Conservation (phyloP, 768 basidiomycete species). For the Tricholoma furcatifolium region DNA sequence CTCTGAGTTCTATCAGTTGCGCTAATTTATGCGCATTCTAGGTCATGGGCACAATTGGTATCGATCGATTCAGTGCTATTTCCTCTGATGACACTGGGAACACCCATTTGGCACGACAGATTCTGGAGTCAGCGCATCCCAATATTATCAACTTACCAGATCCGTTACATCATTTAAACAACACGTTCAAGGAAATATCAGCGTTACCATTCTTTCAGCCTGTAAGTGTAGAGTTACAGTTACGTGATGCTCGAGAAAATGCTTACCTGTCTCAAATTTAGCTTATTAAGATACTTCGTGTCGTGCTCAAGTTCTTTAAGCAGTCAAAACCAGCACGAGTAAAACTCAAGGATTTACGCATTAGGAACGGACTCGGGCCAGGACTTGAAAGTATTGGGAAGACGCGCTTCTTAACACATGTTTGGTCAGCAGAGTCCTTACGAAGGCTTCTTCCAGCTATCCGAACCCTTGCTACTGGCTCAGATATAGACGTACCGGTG, state of each 20-base stretch:
- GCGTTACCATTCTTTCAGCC: slow-evolving; percentile 15
- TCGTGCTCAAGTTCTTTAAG: slow-evolving; percentile 20
- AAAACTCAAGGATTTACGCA: slow-evolving; percentile 2
- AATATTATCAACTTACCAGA: slow-evolving; percentile 13
- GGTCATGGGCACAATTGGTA: slow-evolving; percentile 18
- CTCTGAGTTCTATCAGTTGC: too few relatives aligned
- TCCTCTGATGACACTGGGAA: slow-evolving; percentile 4
- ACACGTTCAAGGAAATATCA: slow-evolving; percentile 21
- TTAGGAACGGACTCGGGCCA: slow-evolving; percentile 11
- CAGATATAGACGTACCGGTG: not conserved
- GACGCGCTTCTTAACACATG: slow-evolving; percentile 21
- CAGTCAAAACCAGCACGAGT: slow-evolving; percentile 11
- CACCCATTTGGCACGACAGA: slow-evolving; percentile 15
- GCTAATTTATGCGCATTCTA: too few relatives aligned
- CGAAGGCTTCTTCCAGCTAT: not conserved
- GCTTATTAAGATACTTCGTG: slow-evolving; percentile 8
- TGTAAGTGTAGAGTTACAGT: slow-evolving; percentile 1
- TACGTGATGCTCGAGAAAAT: too few relatives aligned
- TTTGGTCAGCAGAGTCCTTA: not conserved
- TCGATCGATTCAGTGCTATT: slow-evolving; percentile 10
- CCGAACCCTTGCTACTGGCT: not conserved
- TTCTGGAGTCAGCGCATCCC: not conserved
- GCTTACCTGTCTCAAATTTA: not conserved
- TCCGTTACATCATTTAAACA: slow-evolving; percentile 21
- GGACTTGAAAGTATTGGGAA: slow-evolving; percentile 27